Percentiles rank a stretch among this genome's conserved stretches.
phyloP scores from a whole-genome alignment of 2,329 filamentous ascomycete species.

The Epichloe typhina region DNA sequence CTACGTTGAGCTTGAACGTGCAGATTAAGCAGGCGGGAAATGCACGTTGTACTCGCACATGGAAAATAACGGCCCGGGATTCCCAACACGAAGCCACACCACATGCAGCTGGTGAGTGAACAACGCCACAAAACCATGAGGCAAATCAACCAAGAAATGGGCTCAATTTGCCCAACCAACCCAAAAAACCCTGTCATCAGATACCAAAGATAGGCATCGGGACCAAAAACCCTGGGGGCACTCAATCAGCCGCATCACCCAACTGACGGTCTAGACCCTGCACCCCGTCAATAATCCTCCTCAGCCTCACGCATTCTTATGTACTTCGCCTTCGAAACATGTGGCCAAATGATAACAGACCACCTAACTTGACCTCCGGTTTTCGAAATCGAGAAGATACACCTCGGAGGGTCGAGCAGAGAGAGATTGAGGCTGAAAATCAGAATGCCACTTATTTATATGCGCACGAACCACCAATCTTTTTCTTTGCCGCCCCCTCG shows the following conservation, averaged over 20 bases:
- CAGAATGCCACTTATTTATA: too few relatives aligned
- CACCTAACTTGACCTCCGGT: background rate
- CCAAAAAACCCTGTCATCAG: background rate
- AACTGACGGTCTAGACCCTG: constrained; percentile 1
- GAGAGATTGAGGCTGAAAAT: too few relatives aligned
- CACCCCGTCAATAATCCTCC: background rate
- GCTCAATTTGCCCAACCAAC: background rate
- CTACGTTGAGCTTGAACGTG: background rate
- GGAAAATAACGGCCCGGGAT: too few relatives aligned
- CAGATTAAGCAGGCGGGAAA: too few relatives aligned
- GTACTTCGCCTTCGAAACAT: background rate
- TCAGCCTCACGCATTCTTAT: constrained; percentile 5
- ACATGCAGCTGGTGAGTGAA: background rate
- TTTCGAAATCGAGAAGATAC: background rate
- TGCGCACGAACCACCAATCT: too few relatives aligned
- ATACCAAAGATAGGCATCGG: background rate
- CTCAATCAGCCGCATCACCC: background rate
- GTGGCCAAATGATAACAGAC: background rate
- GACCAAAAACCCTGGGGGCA: background rate
- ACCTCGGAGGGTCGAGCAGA: too few relatives aligned
- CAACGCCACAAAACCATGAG: background rate
- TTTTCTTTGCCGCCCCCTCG: too few relatives aligned
- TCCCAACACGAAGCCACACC: too few relatives aligned
- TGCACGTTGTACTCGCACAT: too few relatives aligned
- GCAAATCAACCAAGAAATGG: background rate